Conservation (phyloP, 192 early-diverging fungal genomes). For the Coemansia sp. region DNA sequence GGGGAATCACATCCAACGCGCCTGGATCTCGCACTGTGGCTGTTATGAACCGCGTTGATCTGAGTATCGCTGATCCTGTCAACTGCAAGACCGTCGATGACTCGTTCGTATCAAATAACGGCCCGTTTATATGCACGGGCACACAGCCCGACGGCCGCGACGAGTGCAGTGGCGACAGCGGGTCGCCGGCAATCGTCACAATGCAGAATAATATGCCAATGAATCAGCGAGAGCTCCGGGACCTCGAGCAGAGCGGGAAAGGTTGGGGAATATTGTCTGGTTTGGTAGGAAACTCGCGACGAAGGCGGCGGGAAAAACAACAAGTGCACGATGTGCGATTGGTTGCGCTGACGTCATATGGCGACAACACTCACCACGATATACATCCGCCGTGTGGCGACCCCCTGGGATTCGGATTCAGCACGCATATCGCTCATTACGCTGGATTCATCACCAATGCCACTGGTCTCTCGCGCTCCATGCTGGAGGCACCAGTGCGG, state of each 20-base stretch:
- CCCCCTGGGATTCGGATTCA: slow-evolving; percentile 43
- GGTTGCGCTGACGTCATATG: slow-evolving; percentile 52
- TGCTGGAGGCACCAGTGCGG: slow-evolving; percentile 29
- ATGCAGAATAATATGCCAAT: background rate
- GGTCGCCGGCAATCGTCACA: slow-evolving; percentile 31
- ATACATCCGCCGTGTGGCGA: slow-evolving; percentile 44
- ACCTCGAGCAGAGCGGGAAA: background rate
- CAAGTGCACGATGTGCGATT: slow-evolving; percentile 12
- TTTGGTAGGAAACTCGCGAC: background rate
- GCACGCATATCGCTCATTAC: slow-evolving; percentile 53
- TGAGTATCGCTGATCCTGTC: slow-evolving; percentile 8
- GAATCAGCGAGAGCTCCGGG: background rate
- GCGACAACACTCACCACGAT: slow-evolving; percentile 38
- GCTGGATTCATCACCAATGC: slow-evolving; percentile 29
- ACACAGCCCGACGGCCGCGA: slow-evolving; percentile 31
- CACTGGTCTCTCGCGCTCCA: slow-evolving; percentile 23
- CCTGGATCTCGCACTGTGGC: slow-evolving; percentile 16
- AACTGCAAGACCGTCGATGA: slow-evolving; percentile 25
- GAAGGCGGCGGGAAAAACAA: background rate
- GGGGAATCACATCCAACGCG: slow-evolving; percentile 43
- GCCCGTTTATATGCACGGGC: slow-evolving; percentile 38
- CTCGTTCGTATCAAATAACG: slow-evolving; percentile 27
- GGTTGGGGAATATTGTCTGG: background rate
- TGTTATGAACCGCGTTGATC: slow-evolving; percentile 32
- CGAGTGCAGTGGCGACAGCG: slow-evolving; percentile 53